Evolutionary conservation across 371 early-diverging fungal species (phyloP).

Genomic region (Mucor lusitanicus): DNA sequence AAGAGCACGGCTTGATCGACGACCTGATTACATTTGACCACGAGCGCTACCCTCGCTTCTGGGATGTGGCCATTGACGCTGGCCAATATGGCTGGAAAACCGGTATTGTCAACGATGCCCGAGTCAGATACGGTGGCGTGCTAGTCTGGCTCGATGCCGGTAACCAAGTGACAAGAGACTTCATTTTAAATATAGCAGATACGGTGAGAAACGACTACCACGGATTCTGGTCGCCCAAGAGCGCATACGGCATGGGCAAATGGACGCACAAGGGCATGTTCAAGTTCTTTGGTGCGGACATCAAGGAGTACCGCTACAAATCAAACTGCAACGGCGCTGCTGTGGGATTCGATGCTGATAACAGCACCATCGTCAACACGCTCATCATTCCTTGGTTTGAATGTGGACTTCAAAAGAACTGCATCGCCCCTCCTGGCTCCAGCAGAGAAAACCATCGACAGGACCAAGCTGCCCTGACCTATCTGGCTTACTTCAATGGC

Average conservation of each 20-base stretch:
- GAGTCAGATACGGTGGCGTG: slow-evolving; percentile 48
- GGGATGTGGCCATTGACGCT: slow-evolving; percentile 59
- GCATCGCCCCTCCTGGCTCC: slow-evolving; percentile 68
- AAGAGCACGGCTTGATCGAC: slow-evolving; percentile 41
- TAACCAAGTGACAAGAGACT: slow-evolving; percentile 56
- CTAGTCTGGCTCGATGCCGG: slow-evolving; percentile 69
- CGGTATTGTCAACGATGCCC: slow-evolving; percentile 62
- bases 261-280: slow-evolving; percentile 66
- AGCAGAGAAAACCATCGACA: slow-evolving; percentile 64
- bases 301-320: slow-evolving; percentile 42
- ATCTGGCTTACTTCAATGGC: slow-evolving; percentile 48
- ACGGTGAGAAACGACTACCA: slow-evolving; percentile 40
- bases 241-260: slow-evolving; percentile 47
- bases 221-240: slow-evolving; percentile 63
- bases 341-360: slow-evolving; percentile 59
- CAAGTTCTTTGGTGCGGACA: slow-evolving; percentile 50
- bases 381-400: slow-evolving; percentile 59
- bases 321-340: slow-evolving; percentile 70
- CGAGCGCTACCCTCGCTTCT: slow-evolving; percentile 58
- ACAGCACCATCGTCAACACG: slow-evolving; percentile 42
- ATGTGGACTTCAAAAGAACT: slow-evolving; percentile 56
- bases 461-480: slow-evolving; percentile 68
- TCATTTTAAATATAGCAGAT: slow-evolving; percentile 45
- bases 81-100: slow-evolving; percentile 75
- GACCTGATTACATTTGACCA: slow-evolving; percentile 57